Evolutionary conservation across 768 basidiomycete genomes (phyloP).

Genomic region (Termitomyces sp.): DNA sequence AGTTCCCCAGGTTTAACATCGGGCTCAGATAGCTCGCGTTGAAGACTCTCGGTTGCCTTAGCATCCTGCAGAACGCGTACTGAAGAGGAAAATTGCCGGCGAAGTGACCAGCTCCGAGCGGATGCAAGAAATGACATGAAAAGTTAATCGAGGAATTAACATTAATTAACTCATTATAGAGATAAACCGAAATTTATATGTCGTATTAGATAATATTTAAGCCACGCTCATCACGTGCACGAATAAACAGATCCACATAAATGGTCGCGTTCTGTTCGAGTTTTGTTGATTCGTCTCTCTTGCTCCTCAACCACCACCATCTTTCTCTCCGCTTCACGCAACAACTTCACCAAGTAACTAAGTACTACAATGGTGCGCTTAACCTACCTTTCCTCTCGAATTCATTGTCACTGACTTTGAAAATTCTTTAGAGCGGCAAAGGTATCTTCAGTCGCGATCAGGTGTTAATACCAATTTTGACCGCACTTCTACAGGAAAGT

Average conservation of each 20-base stretch:
- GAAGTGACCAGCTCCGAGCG: conserved; percentile 12
- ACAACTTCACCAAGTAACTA: conserved; percentile 14
- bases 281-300: conserved; percentile 31
- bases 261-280: conserved; percentile 33
- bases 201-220: conserved; percentile 7
- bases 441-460: conserved; percentile 18
- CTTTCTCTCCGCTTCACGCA: conserved; percentile 15
- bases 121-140: conserved; percentile 16
- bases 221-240: conserved; percentile 24
- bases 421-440: conserved; percentile 31
- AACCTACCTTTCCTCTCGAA: not conserved
- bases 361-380: conserved; percentile 23
- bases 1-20: conserved; percentile 20
- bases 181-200: not conserved
- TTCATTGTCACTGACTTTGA: conserved; percentile 2
- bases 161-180: no score
- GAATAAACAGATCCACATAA: conserved; percentile 31
- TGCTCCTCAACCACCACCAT: conserved; percentile 33
- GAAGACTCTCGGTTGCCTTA: not conserved
- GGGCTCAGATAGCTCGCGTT: conserved; percentile 14
- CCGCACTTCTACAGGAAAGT: conserved; percentile 31
- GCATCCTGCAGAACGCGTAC: conserved; percentile 1
- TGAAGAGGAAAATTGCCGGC: conserved; percentile 15
- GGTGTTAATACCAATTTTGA: conserved; percentile 4
- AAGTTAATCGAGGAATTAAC: not conserved